phyloP scores from a whole-genome alignment of 352 stramenopile genomes.

The Elongisporangium senticosum region DNA sequence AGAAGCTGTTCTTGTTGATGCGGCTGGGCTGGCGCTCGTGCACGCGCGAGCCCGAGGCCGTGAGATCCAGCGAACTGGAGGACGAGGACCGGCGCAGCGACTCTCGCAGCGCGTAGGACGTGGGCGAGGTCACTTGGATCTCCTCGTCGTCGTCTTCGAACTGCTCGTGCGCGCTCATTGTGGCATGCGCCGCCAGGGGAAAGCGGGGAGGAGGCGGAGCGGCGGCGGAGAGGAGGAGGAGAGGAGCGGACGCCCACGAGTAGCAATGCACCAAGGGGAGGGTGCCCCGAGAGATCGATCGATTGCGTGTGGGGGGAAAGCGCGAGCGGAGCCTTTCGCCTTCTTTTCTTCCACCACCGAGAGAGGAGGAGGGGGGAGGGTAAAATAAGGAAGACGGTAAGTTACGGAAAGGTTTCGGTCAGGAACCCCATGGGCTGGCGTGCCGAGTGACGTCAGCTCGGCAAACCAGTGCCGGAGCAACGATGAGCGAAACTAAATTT shows the following conservation, averaged over 20 bases:
- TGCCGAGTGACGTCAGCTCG: not conserved
- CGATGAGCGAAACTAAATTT: not conserved
- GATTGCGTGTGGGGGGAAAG: constrained; percentile 1
- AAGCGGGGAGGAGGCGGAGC: constrained; percentile 1
- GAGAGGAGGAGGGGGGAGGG: not conserved
- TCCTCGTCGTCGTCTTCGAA: constrained; percentile 49
- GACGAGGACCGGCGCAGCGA: constrained; percentile 76
- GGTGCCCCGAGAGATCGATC: not conserved
- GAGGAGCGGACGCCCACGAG: constrained; percentile 5
- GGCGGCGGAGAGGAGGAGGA: constrained; percentile 2
- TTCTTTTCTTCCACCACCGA: constrained; percentile 1
- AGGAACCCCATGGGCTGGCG: not conserved
- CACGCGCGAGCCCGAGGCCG: constrained; percentile 16
- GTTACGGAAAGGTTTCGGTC: not conserved
- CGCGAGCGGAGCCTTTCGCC: constrained; percentile 1
- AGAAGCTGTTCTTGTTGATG: constrained; percentile 49
- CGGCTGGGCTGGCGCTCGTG: constrained; percentile 18
- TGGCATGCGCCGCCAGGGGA: constrained; percentile 24
- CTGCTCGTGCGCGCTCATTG: constrained; percentile 31
- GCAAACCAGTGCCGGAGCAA: not conserved
- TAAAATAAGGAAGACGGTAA: not conserved
- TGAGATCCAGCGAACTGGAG: constrained; percentile 33
- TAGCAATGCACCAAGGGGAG: not conserved
- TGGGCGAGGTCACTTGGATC: constrained; percentile 79
- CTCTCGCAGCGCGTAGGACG: constrained; percentile 69